Evolutionary conservation across 306 rosid species (phyloP).

Genomic region (Boehmeria nivea): DNA sequence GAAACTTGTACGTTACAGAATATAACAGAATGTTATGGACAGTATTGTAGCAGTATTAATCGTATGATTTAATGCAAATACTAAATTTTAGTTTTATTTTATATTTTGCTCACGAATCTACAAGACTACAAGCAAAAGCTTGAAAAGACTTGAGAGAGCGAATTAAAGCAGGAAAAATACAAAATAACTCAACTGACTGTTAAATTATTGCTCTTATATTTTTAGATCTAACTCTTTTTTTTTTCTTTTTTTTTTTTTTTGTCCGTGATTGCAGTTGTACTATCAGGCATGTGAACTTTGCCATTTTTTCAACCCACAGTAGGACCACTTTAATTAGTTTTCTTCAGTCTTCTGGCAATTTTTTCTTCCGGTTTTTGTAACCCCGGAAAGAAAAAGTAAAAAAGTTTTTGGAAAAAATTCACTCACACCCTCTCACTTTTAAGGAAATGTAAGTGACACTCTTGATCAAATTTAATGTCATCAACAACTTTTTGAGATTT

Average conservation of each 20-base stretch:
- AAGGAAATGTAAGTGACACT: too few species aligned
- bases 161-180: background rate
- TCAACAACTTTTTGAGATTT: too few species aligned
- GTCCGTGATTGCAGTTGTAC: slow-evolving; percentile 13
- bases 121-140: background rate
- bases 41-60: too few species aligned
- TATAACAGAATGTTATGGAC: background rate
- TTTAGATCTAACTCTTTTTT: too few species aligned
- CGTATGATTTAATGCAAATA: background rate
- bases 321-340: slow-evolving; percentile 4
- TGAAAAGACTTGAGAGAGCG: slow-evolving; percentile 8
- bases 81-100: too few species aligned
- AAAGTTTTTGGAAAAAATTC: background rate
- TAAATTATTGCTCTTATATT: background rate
- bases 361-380: background rate
- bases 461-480: too few species aligned
- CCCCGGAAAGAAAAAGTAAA: background rate
- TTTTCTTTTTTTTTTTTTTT: background rate
- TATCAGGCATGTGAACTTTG: slow-evolving; percentile 24
- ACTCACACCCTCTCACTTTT: too few species aligned
- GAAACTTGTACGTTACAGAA: background rate
- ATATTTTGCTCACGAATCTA: background rate
- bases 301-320: slow-evolving; percentile 4
- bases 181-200: background rate
- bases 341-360: background rate